Evolutionary conservation across 139 green algal genomes (phyloP).

Genomic region (Chlamydomonas sp.): DNA sequence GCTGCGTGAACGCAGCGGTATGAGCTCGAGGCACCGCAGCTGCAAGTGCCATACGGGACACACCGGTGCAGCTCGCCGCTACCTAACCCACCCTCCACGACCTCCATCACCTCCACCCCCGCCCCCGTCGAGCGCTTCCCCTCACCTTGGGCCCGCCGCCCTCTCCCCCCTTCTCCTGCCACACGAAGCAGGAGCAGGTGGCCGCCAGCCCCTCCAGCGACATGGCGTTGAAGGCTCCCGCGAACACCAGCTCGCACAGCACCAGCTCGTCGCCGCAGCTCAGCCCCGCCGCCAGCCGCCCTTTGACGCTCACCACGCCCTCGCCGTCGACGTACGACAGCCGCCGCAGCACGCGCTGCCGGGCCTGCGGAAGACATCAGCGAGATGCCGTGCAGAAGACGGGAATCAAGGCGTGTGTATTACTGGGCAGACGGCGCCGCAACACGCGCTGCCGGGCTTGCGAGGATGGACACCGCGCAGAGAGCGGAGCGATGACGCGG

Average conservation of each 20-base stretch:
- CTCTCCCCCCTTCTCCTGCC: constrained; percentile 68
- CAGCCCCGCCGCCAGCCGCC: constrained; percentile 48
- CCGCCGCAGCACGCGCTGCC: constrained; percentile 69
- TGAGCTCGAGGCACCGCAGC: no score
- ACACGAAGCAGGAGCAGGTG: constrained; percentile 81
- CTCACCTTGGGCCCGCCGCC: constrained; percentile 46
- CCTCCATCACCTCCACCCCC: background rate
- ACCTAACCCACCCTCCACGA: background rate
- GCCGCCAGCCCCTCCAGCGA: constrained; percentile 67
- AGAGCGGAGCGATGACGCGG: no score
- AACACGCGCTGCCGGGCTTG: constrained; percentile 64
- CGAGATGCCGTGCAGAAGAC: background rate
- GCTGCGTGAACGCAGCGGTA: no score
- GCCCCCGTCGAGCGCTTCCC: background rate
- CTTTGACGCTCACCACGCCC: constrained; percentile 76
- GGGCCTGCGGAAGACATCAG: constrained; percentile 21
- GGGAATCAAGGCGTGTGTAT: background rate
- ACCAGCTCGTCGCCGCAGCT: constrained; percentile 82
- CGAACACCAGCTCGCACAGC: constrained; percentile 83
- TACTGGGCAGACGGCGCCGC: background rate
- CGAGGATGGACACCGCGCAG: no score
- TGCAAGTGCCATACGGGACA: no score
- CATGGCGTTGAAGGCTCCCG: constrained; percentile 72
- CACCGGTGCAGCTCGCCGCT: background rate
- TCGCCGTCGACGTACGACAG: constrained; percentile 68